Base-by-base conservation (phyloP, 1,139 yeast species). In the Pichia terricola region DNA sequence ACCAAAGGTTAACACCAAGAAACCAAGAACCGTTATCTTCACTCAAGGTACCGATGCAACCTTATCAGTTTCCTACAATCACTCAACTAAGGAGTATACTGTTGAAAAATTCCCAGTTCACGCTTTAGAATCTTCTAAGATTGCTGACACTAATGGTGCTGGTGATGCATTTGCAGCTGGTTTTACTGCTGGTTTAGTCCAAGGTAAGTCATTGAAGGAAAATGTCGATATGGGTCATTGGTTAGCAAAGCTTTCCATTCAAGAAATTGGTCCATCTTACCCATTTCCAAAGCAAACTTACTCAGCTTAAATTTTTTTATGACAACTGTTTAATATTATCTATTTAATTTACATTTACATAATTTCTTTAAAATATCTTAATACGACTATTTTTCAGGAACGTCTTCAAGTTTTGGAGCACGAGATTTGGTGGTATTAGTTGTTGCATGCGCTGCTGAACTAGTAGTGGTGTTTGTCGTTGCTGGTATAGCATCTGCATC, bases 121-220 rank as follows among this genome's bases (percentile, higher is more conserved):
- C 56, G 75, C 81, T 50, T 74, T 91, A 60, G 82, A 77, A 40
- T 60, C 76, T 40, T 68, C 73, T 42, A 72, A 82, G 66, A 75
- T 91, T 52, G 81, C 75, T 47, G 99, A 91, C 70, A 86, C 97
- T 62, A 91, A 91, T 69, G 98, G 98, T 72, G 98, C 98, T 40
- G 99, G 98, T 65, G 99, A 91, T 64, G 97, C 98, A 27, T 91
- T 91, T 63, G 98, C 97, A 48, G 95, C 95, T 61, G 99, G 98
- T 47, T 91, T 91, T 66, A 68, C 89, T 55, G 96, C 96, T 49
- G 94, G 89, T 49, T 69, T 89, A 55, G 94, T 86, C 45, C 70
- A 81, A 67, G 88, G 82, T 54, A 78, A 83, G 66, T 55, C 74
- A 33, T 63, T 88, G 48, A 69, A 71, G 40, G 69, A 75, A 42